A percentile compares a stretch with the other conserved stretches of the same genome.
Evolutionary conservation across 1,139 yeast species (phyloP).

Genomic region (Meyerozyma smithsonii): DNA sequence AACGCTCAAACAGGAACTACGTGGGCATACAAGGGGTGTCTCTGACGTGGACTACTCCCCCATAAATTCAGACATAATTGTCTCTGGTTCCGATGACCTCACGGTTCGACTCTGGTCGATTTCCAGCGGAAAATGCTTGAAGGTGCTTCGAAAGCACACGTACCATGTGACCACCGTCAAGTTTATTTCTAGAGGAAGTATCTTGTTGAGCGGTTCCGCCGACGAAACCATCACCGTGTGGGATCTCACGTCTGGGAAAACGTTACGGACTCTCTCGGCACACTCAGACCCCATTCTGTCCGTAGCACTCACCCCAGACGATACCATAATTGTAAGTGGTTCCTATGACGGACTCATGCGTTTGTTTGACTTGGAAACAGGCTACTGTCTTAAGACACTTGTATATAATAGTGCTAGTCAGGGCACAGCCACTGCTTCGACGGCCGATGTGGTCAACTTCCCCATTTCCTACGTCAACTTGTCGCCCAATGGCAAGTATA

Average conservation of each 20-base stretch:
- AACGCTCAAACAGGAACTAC: conserved; percentile 23
- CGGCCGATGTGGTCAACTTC: conserved; percentile 42
- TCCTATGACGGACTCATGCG: conserved; percentile 90
- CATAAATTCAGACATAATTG: conserved; percentile 60
- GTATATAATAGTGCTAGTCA: conserved; percentile 63
- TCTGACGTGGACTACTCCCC: conserved; percentile 76
- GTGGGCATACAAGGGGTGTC: conserved; percentile 66
- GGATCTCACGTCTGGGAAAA: conserved; percentile 73
- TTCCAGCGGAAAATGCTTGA: conserved; percentile 45
- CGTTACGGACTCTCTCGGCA: conserved; percentile 80
- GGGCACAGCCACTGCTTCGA: conserved; percentile 57
- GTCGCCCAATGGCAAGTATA: conserved; percentile 78
- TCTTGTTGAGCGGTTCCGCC: conserved; percentile 76
- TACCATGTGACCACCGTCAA: conserved; percentile 74
- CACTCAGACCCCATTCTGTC: conserved; percentile 89
- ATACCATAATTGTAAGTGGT: conserved; percentile 79
- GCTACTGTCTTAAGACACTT: conserved; percentile 87
- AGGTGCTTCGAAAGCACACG: conserved; percentile 73
- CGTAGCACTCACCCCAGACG: conserved; percentile 70
- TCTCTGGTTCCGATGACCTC: conserved; percentile 84
- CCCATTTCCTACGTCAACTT: conserved; percentile 73
- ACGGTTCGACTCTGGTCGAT: conserved; percentile 75
- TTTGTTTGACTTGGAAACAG: conserved; percentile 80
- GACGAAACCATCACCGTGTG: conserved; percentile 90
- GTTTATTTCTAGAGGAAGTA: conserved; percentile 71